Evolutionary conservation across 2,329 filamentous ascomycete species (phyloP), one percentile per base, ranked within the genome.

Genomic region (Xylaria sp.): DNA sequence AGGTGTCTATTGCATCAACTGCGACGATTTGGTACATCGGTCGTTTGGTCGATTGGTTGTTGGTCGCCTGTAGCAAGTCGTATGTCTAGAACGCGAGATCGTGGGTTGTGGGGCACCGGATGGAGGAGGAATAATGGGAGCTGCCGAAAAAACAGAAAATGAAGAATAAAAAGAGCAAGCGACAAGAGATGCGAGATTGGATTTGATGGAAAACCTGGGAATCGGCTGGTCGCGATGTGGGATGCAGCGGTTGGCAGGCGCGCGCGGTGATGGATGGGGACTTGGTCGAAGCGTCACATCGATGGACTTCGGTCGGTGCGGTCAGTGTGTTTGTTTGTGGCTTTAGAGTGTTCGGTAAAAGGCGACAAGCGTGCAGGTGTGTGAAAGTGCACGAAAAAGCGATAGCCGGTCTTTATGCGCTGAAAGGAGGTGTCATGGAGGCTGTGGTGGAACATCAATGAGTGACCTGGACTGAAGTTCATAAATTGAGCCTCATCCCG

Each of bases 21-120:
- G 53, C 55, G 61, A 50, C 36, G 50, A 51, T 59, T 30, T 8
- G 59, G 59, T 32, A n/a, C 71, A 73, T 72, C 57, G 59, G 56
- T 55, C 24, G 58, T n/a, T 47, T 8, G 7, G 17, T 19, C 7
- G 42, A 17, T 47, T 17, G 42, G 42, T 19, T 36, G 11, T 36
- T 7, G 34, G 34, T 36, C 34, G 34, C 34, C n/a, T 2, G 42
- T 47, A 47, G 17, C 17, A 5, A 14, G 42, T 47, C 5, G 17
- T n/a, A n/a, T 9, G 42, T 47, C 8, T 7, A 24, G 42, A 59
- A 48, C 6, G 17, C 42, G 42, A 17, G n/a, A 19, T 47, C 42
- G n/a, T 17, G 45, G 30, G 45, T 27, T 47, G n/a, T n/a, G n/a
- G 19, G 30, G 14, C 11, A 36, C 11, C 34, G 14, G 6, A 9